Evolutionary conservation across 2,329 filamentous ascomycete genomes (phyloP).

Genomic region (Botrytis medusae): DNA sequence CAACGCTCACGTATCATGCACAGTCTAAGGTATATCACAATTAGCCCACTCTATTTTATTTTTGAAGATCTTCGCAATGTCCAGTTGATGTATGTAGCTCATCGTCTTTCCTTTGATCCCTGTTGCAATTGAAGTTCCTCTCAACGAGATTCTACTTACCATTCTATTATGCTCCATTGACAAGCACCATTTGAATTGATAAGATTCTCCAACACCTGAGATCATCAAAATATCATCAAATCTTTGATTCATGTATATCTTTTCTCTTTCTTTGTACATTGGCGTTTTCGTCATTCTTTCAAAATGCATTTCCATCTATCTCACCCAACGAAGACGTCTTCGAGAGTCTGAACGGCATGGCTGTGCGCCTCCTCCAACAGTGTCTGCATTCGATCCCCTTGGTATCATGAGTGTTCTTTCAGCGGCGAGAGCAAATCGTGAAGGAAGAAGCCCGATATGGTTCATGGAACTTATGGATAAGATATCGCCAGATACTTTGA

Average conservation of each 20-base stretch:
- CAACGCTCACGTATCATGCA: background rate
- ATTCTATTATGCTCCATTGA: background rate
- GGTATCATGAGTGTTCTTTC: background rate
- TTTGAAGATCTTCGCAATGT: background rate
- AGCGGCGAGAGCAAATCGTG: background rate
- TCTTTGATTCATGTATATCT: conserved; percentile 8
- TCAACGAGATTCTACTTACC: background rate
- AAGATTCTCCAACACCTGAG: background rate
- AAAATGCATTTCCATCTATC: background rate
- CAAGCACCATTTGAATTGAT: background rate
- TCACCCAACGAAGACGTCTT: background rate
- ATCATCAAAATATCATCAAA: background rate
- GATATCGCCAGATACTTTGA: background rate
- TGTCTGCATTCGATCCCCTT: background rate
- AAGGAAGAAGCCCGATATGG: conserved; percentile 5
- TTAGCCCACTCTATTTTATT: too few species aligned
- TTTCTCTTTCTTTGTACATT: conserved; percentile 4
- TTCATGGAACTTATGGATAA: conserved; percentile 10
- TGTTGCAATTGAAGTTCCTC: background rate
- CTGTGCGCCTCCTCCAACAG: background rate
- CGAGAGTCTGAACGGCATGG: background rate
- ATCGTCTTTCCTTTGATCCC: background rate
- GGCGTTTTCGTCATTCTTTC: background rate
- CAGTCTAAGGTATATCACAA: background rate
- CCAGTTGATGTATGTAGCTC: background rate